Conservation (phyloP, 192 early-diverging fungal genomes). For the Linnemannia exigua region DNA sequence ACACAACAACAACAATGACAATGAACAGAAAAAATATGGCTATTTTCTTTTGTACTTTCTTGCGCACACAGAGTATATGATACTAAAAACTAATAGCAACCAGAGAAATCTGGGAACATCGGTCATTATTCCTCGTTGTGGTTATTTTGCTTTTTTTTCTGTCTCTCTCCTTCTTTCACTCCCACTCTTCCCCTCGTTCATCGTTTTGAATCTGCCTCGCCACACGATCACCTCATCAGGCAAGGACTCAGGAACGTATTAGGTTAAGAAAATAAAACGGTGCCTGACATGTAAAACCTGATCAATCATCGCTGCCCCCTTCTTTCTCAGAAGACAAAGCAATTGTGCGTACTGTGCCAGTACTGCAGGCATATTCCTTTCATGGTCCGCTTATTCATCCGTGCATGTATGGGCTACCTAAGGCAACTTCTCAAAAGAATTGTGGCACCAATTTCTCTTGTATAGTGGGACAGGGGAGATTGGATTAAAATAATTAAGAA, state of each 20-base stretch:
- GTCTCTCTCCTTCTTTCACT: neutral
- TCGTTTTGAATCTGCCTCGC: neutral
- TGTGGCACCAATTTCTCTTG: too few relatives aligned
- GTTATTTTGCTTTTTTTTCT: neutral
- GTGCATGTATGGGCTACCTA: too few relatives aligned
- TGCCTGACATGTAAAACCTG: neutral
- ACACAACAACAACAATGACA: neutral
- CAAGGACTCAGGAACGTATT: neutral
- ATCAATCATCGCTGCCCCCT: neutral
- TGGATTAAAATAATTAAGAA: too few relatives aligned
- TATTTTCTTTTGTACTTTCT: neutral
- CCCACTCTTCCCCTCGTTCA: too few relatives aligned
- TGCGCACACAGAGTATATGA: neutral
- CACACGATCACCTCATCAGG: neutral
- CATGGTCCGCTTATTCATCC: too few relatives aligned
- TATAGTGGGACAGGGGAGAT: too few relatives aligned
- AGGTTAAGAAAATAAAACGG: neutral
- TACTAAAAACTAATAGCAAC: too few relatives aligned
- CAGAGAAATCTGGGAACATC: neutral
- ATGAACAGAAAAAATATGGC: neutral
- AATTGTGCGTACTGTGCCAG: too few relatives aligned
- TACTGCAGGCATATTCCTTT: too few relatives aligned
- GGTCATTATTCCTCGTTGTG: neutral
- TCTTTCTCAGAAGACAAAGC: too few relatives aligned
- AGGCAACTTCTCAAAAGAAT: too few relatives aligned